Base-by-base conservation (phyloP, 306 rosid genomes). In the Fragaria iinumae region DNA sequence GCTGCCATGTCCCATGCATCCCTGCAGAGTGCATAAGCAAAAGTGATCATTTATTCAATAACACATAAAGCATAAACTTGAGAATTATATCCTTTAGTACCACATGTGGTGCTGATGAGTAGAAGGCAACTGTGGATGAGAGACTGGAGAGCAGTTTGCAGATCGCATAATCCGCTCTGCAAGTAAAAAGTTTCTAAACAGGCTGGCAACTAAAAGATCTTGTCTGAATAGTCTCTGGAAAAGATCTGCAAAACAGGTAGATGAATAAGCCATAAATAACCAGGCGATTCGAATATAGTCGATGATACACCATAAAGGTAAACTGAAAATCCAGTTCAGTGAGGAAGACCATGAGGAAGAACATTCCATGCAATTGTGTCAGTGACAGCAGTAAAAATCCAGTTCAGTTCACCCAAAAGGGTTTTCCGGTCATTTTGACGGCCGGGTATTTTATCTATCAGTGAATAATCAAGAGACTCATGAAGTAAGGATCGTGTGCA, bases 1-100 rank as follows among this genome's bases (percentile, higher is more conserved):
- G 98, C 99, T 81, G 98, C 99, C 99, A 96, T 96, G 87, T 96
- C 99, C 99, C 99, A 96, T 18, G 99, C 99, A 88, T 96, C 99
- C 99, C 99, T 96, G 87, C 87, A 84, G 78, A 71, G 63, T 63
- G 53, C 59, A 79, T 34, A n/a, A 75, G 56, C 39, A 74, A 78
- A 66, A 44, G 53, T 80, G 80, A 45, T 34, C 65, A 78, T 60
- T 55, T 63, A 71, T 69, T 72, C 59, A 25, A 60, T 56, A 74
- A 55, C 52, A 67, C 39, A 57, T 32, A n/a, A 48, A 53, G 25
- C 76, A 76, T 59, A 71, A 69, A 85, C 77, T 69, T 66, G 27
- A 76, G 27, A 84, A 80, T 49, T 39, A 66, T 71, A 83, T 62
- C 69, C 71, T 75, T 72, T 39, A 78, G 67, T 89, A 95, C 99